Conservation (phyloP, 2,329 filamentous ascomycete species). For the Fusarium subtropicale region DNA sequence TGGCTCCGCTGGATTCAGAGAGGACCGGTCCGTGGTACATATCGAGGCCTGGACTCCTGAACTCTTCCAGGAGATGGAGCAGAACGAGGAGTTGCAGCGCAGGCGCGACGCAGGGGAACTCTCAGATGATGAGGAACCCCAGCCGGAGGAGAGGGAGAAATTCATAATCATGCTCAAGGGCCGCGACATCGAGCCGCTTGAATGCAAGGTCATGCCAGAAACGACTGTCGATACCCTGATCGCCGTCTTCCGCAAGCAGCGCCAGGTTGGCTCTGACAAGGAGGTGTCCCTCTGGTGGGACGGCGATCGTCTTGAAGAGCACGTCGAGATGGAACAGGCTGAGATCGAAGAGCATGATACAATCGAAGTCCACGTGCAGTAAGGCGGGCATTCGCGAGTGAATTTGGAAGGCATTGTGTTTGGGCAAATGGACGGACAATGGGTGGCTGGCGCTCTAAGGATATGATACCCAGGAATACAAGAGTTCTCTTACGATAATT, state of each 20-base stretch:
- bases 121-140: conserved; percentile 50
- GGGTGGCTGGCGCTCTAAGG: conserved; percentile 31
- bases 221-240: conserved; percentile 73
- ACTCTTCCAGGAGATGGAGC: conserved; percentile 63
- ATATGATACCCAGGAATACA: conserved; percentile 48
- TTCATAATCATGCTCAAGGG: conserved; percentile 67
- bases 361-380: conserved; percentile 72
- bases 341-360: conserved; percentile 81
- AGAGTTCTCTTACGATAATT: conserved; percentile 13
- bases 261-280: conserved; percentile 62
- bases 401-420: conserved; percentile 8
- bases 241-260: conserved; percentile 68
- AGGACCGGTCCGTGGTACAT: conserved; percentile 80
- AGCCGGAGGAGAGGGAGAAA: conserved; percentile 49
- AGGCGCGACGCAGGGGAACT: conserved; percentile 57
- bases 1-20: conserved; percentile 66
- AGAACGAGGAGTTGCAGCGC: conserved; percentile 61
- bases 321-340: conserved; percentile 70
- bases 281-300: conserved; percentile 77
- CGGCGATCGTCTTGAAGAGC: conserved; percentile 75
- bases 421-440: background rate
- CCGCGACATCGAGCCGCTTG: conserved; percentile 61
- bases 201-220: conserved; percentile 62
- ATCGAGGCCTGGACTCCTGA: conserved; percentile 83
- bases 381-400: background rate